These are phyloP conservation scores for Eimeria sp. DNA, from an alignment of 169 alveolate genomes.

Conservation along the genomic window DNA sequence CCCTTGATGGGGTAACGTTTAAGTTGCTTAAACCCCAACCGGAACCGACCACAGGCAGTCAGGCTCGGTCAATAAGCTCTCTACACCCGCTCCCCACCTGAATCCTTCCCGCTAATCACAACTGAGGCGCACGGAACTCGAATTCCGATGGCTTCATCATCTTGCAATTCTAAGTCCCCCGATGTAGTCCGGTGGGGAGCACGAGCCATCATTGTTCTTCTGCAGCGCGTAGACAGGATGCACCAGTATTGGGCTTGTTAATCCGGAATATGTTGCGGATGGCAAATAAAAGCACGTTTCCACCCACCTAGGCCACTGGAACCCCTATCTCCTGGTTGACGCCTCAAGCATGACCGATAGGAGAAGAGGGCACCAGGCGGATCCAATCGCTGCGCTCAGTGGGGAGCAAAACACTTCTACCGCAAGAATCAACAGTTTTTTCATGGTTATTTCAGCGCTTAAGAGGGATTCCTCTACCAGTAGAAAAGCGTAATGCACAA, in stretches of 20 bases:
- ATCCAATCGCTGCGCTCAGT: not conserved
- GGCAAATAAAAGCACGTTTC: not conserved
- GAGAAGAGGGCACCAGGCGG: not conserved
- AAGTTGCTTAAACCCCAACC: not conserved
- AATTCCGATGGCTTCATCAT: conserved; percentile 39
- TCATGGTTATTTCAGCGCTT: not conserved
- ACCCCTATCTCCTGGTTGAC: conserved; percentile 1
- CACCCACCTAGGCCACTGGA: not conserved
- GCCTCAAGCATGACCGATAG: conserved; percentile 3
- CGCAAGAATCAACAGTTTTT: not conserved
- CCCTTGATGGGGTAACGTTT: not conserved
- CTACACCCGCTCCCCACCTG: conserved; percentile 37
- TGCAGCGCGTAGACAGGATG: not conserved
- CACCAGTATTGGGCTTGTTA: not conserved
- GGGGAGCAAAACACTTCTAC: not conserved
- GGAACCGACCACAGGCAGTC: not conserved
- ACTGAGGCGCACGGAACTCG: conserved; percentile 11
- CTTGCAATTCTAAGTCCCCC: conserved; percentile 57
- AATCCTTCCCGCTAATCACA: conserved; percentile 35
- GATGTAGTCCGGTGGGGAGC: conserved; percentile 42
- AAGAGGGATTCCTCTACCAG: not conserved
- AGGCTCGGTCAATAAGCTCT: not conserved
- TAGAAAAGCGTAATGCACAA: not conserved
- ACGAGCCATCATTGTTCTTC: conserved; percentile 6
- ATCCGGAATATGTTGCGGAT: not conserved